Evolutionary conservation across 805 yeast species (phyloP).

Genomic region (Candida silvicultrix): DNA sequence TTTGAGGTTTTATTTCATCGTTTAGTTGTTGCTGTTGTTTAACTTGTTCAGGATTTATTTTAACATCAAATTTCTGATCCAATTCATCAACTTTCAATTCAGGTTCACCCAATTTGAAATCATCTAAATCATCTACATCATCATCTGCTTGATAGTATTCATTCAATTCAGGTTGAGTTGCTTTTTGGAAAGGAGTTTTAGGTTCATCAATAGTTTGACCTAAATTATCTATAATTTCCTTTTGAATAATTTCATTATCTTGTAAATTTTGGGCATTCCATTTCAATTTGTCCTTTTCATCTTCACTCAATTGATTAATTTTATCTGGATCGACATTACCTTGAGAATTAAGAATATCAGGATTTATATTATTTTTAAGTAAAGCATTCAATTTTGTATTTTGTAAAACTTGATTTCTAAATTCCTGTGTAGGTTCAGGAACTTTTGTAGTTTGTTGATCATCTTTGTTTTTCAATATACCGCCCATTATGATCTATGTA

Average conservation of each 20-base stretch:
- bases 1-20: conserved; percentile 47
- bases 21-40: conserved; percentile 15
- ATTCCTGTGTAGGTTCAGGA: conserved; percentile 33
- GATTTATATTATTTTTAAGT: conserved; percentile 24
- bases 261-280: conserved; percentile 84
- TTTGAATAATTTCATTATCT: conserved; percentile 58
- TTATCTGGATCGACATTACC: conserved; percentile 7
- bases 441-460: conserved; percentile 20
- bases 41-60: conserved; percentile 8
- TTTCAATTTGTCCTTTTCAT: conserved; percentile 39
- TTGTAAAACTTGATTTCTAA: conserved; percentile 66
- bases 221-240: conserved; percentile 40
- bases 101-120: conserved; percentile 53
- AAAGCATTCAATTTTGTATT: conserved; percentile 76
- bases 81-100: conserved; percentile 32
- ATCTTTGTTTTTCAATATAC: conserved; percentile 48
- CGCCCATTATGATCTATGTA: conserved; percentile 31
- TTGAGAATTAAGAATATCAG: conserved; percentile 20
- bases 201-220: conserved; percentile 80
- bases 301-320: conserved; percentile 4
- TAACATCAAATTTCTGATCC: conserved; percentile 16
- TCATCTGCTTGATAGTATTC: conserved; percentile 77
- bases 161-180: conserved; percentile 68
- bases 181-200: conserved; percentile 91
- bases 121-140: conserved; percentile 35